phyloP scores from a whole-genome alignment of 2,329 filamentous ascomycete species.

The Diplodia seriata region DNA sequence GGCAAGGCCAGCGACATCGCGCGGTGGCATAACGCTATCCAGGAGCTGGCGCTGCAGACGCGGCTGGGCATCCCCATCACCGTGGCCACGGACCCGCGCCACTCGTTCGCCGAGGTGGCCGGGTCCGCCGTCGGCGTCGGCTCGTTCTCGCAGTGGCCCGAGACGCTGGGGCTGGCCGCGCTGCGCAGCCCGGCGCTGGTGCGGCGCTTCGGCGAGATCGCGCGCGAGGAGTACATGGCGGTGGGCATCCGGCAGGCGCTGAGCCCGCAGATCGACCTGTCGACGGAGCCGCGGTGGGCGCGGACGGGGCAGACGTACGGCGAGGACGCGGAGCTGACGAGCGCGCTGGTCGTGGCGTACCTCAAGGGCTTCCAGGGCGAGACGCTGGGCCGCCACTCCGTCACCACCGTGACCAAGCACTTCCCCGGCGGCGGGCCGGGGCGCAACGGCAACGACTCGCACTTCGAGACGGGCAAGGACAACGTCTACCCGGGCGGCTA shows the following conservation, averaged over 20 bases:
- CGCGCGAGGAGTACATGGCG: slow-evolving; percentile 55
- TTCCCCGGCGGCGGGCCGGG: slow-evolving; percentile 61
- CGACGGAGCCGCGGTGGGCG: slow-evolving; percentile 61
- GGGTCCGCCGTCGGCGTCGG: slow-evolving; percentile 55
- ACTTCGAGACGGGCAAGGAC: slow-evolving; percentile 62
- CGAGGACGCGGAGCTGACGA: slow-evolving; percentile 55
- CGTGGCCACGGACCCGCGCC: slow-evolving; percentile 57
- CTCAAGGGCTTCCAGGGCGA: slow-evolving; percentile 58
- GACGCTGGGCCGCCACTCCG: slow-evolving; percentile 52
- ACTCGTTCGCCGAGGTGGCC: slow-evolving; percentile 54
- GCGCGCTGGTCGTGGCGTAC: slow-evolving; percentile 51
- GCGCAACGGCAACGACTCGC: slow-evolving; percentile 60
- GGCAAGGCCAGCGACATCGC: slow-evolving; percentile 54
- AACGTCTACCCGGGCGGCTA: slow-evolving; percentile 60
- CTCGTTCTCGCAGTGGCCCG: slow-evolving; percentile 60
- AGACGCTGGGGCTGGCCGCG: slow-evolving; percentile 59
- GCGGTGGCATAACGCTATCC: slow-evolving; percentile 53
- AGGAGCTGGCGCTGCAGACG: slow-evolving; percentile 53
- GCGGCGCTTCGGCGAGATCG: slow-evolving; percentile 57
- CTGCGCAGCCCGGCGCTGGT: slow-evolving; percentile 55
- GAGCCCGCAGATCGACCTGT: slow-evolving; percentile 60
- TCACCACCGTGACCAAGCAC: slow-evolving; percentile 61
- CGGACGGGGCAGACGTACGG: slow-evolving; percentile 56
- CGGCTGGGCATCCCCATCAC: slow-evolving; percentile 59
- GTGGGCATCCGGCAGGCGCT: slow-evolving; percentile 56